These are phyloP conservation scores for Trichoderma asperellum DNA, from an alignment of 2,329 filamentous ascomycete genomes.

Conservation along the genomic window DNA sequence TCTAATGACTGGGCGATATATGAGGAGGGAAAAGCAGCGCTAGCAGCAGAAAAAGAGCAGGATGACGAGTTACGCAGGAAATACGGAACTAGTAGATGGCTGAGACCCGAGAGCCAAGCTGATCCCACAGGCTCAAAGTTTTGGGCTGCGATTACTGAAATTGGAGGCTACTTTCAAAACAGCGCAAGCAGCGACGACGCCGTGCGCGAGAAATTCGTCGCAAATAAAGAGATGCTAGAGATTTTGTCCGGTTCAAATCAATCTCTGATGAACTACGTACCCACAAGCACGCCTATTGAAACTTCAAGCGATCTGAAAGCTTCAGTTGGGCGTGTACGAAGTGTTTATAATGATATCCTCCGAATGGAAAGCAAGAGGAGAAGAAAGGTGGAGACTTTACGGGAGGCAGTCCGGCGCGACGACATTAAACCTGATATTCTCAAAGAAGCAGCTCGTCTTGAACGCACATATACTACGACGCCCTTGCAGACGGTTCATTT, in stretches of 20 bases:
- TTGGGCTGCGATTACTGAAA: slow-evolving; percentile 74
- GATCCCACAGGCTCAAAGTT: slow-evolving; percentile 71
- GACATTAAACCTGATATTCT: slow-evolving; percentile 87
- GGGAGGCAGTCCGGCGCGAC: slow-evolving; percentile 79
- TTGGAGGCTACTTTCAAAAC: slow-evolving; percentile 81
- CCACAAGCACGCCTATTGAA: slow-evolving; percentile 76
- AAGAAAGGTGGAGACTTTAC: slow-evolving; percentile 77
- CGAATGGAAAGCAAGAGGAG: slow-evolving; percentile 80
- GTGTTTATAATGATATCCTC: slow-evolving; percentile 81
- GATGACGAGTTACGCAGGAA: slow-evolving; percentile 75
- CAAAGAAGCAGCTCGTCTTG: slow-evolving; percentile 79
- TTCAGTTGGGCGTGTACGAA: slow-evolving; percentile 75
- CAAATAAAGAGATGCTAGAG: slow-evolving; percentile 73
- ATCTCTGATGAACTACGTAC: slow-evolving; percentile 84
- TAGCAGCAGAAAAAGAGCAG: slow-evolving; percentile 81
- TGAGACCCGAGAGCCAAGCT: slow-evolving; percentile 66
- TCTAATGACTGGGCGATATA: slow-evolving; percentile 76
- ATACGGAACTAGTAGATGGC: slow-evolving; percentile 88
- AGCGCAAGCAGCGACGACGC: slow-evolving; percentile 59
- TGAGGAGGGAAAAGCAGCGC: slow-evolving; percentile 77
- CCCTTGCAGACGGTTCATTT: slow-evolving; percentile 87
- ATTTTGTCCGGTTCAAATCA: slow-evolving; percentile 80
- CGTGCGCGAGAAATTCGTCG: slow-evolving; percentile 77
- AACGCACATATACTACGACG: slow-evolving; percentile 83
- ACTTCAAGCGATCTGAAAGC: slow-evolving; percentile 81